Evolutionary conservation across 108 stramenopile species (phyloP), one percentile per base, ranked within the genome.

Genomic region (Thalassiosira profunda): DNA sequence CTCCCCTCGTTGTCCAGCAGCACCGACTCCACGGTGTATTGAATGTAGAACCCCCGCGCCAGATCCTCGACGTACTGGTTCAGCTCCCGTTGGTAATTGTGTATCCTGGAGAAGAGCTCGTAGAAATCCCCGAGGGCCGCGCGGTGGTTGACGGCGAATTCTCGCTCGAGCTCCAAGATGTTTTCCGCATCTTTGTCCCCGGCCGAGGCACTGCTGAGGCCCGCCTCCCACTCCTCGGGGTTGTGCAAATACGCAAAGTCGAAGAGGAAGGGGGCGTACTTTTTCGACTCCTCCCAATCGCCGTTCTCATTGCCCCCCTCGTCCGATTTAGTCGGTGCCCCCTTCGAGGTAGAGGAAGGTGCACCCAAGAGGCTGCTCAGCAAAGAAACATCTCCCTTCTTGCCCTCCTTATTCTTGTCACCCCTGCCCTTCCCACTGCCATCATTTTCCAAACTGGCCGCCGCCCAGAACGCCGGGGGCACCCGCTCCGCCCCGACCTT

Each of bases 221-320:
- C 52, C 21, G 65, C 73, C 55, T 90, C 86, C 49, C 34, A 82
- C 30, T 79, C 76, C n/a, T 87, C 84, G 2, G 84, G 81, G 24
- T 78, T 64, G 15, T 72, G 74, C 9, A 87, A 64, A 43, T 90
- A 90, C 15, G 47, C 35, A 38, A 84, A 82, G 33, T 87, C 84
- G 45, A 90, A 90, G 23, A 87, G 24, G 21, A 90, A 72, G 18
- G 51, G 69, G 11, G 34, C 52, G 45, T 70, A 79, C 36, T 67
- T 79, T 21, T 60, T 70, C 21, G 55, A 65, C 48, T 73, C 81
- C 54, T 67, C 78, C 21, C 44, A 47, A 23, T 67, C 77, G 8
- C 45, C 53, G 0, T 55, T 36, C 3, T 44, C 41, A n/a, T 9
- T 34, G 18, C 57, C 45, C 17, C 58, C 33, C 5, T 34, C 38